A percentile compares a stretch with the other conserved stretches of the same genome.
Evolutionary conservation across 768 basidiomycete genomes (phyloP).

Genomic region (Nidularia pulvinata): DNA sequence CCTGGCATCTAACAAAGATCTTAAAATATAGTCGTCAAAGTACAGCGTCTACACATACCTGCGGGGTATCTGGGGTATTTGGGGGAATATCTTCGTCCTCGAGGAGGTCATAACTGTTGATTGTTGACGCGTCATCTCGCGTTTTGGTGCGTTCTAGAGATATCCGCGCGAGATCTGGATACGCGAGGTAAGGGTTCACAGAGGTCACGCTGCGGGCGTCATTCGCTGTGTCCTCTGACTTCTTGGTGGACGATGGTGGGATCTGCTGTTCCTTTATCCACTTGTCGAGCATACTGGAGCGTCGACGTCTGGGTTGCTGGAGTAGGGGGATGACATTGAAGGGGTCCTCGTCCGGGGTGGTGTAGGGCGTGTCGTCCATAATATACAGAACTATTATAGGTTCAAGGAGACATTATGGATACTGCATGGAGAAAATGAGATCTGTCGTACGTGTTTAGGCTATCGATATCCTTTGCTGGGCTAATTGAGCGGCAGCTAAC

Average conservation of each 20-base stretch:
- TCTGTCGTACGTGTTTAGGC: too few species aligned
- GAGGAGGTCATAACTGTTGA: slow-evolving; percentile 48
- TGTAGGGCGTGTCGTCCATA: slow-evolving; percentile 46
- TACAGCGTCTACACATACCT: too few species aligned
- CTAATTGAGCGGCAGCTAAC: too few species aligned
- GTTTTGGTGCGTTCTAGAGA: slow-evolving; percentile 11
- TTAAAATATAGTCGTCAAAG: too few species aligned
- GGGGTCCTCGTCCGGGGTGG: slow-evolving; percentile 50
- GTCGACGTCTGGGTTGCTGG: slow-evolving; percentile 30
- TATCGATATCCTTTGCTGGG: too few species aligned
- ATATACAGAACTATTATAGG: too few species aligned
- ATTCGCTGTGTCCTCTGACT: slow-evolving; percentile 6
- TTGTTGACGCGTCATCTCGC: slow-evolving; percentile 20
- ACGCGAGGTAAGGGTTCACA: slow-evolving; percentile 18
- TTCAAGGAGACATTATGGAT: too few species aligned
- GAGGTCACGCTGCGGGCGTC: slow-evolving; percentile 9
- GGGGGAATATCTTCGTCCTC: slow-evolving; percentile 50
- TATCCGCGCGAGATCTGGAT: slow-evolving; percentile 33
- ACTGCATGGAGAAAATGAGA: too few species aligned
- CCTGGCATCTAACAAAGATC: slow-evolving; percentile 22
- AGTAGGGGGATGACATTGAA: slow-evolving; percentile 37
- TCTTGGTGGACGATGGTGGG: not conserved
- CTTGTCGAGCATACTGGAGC: slow-evolving; percentile 51
- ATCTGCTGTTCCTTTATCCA: slow-evolving; percentile 53
- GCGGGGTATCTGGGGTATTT: slow-evolving; percentile 12